Percentiles rank a stretch among this genome's conserved stretches.
Evolutionary conservation across 2,329 filamentous ascomycete species (phyloP).

Genomic region (Calonectria leucothoes): DNA sequence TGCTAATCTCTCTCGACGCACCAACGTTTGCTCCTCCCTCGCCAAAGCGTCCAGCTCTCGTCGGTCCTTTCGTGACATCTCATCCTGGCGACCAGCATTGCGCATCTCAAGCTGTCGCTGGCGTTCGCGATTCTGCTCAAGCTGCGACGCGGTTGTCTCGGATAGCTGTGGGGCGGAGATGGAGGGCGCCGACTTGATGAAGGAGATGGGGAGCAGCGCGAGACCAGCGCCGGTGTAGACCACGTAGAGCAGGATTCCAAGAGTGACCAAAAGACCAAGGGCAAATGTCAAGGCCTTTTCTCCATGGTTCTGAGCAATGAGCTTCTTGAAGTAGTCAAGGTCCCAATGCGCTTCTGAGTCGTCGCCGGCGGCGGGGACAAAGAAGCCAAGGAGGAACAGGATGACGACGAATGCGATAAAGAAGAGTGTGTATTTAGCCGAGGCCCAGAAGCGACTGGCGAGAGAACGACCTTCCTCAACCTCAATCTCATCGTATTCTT

Average conservation of each 20-base stretch:
- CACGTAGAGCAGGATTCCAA: slow-evolving; percentile 88
- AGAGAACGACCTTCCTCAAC: slow-evolving; percentile 82
- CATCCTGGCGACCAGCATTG: slow-evolving; percentile 78
- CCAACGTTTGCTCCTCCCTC: slow-evolving; percentile 91
- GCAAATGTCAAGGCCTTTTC: slow-evolving; percentile 93
- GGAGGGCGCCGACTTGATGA: slow-evolving; percentile 92
- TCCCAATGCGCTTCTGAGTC: slow-evolving; percentile 76
- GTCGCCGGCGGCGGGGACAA: slow-evolving; percentile 83
- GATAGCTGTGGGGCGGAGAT: slow-evolving; percentile 84
- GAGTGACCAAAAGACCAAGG: slow-evolving; percentile 85
- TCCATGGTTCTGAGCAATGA: slow-evolving; percentile 83
- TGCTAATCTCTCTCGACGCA: slow-evolving; percentile 88
- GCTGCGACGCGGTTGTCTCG: slow-evolving; percentile 80
- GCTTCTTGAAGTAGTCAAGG: slow-evolving; percentile 89
- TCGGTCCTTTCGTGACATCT: slow-evolving; percentile 85
- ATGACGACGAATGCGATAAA: slow-evolving; percentile 85
- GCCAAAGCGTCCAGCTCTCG: slow-evolving; percentile 88
- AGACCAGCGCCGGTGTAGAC: slow-evolving; percentile 91
- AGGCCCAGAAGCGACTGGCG: slow-evolving; percentile 79
- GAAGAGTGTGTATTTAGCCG: slow-evolving; percentile 88
- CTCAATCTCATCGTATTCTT: slow-evolving; percentile 95
- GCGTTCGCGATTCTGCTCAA: slow-evolving; percentile 89
- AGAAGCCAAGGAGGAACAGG: slow-evolving; percentile 93
- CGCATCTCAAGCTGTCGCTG: slow-evolving; percentile 92
- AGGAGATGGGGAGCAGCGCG: slow-evolving; percentile 86